Base-by-base conservation (phyloP, 2,329 filamentous ascomycete genomes). In the Cladosporium sp. region DNA sequence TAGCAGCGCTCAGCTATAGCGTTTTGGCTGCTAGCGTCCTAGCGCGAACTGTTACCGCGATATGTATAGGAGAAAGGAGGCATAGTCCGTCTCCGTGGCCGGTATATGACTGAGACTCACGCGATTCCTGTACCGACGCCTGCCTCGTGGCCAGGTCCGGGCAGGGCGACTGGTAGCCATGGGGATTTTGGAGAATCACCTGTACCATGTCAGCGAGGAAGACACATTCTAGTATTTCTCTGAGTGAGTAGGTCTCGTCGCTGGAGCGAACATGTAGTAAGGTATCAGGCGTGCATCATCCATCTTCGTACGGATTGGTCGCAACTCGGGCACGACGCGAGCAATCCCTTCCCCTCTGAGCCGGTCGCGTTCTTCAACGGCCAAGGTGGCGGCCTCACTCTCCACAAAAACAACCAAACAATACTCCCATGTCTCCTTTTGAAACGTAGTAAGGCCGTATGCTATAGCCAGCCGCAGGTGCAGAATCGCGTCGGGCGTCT, bases 61-160 rank as follows among this genome's bases (percentile, higher is more conserved):
- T 11, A 7, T 4, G 15, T 40, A 40, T 40, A 48, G 27, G 45
- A 30, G 36, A 48, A 25, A 40, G 38, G 38, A 40, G 38, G 38
- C 38, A 40, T 12, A 40, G 7, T 5, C 11, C 19, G 38, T 40
- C 12, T 11, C 38, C 19, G 22, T 40, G 15, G 20, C 15, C 15
- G 32, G 32, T 16, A 16, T 15, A 4, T 35, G 32, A 15, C 16
- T 40, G 38, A 40, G 43, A 47, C 43, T 27, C 27, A 18, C 43
- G 25, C n/a, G 15, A 15, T 38, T n/a, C 9, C 15, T 19, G 15
- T 47, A 33, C 12, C 38, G 25, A 18, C 13, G 5, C 8, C 22
- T 30, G 40, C 18, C 40, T 18, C 11, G 40, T 32, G 25, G 25
- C 18, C 38, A 19, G 15, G 22, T 30, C 33, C 11, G 33, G n/a